Percentiles rank a stretch among this genome's conserved stretches.
Evolutionary conservation across 2,329 filamentous ascomycete species (phyloP).

Genomic region (Lecanoromycetidae sp.): DNA sequence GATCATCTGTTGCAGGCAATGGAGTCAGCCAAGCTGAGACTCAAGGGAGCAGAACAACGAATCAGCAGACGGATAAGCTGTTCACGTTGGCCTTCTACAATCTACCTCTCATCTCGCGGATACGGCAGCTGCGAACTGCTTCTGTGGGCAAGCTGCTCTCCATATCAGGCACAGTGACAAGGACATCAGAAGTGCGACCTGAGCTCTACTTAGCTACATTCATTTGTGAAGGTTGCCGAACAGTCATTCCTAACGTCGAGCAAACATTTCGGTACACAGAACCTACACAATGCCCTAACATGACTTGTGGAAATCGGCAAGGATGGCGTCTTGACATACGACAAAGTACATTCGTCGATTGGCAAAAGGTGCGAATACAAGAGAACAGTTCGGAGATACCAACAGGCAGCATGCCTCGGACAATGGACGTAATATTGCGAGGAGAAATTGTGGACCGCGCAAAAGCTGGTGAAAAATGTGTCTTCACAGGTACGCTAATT

Average conservation of each 20-base stretch:
- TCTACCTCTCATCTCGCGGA: constrained; percentile 70
- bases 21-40: constrained; percentile 48
- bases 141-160: constrained; percentile 90
- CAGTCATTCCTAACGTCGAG: constrained; percentile 78
- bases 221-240: constrained; percentile 75
- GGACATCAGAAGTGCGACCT: constrained; percentile 91
- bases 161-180: constrained; percentile 90
- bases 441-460: constrained; percentile 96
- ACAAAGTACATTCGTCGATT: constrained; percentile 95
- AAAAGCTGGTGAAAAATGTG: constrained; percentile 95
- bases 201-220: constrained; percentile 90
- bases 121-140: constrained; percentile 72
- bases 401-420: constrained; percentile 95
- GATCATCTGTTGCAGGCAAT: constrained; percentile 46
- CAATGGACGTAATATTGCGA: constrained; percentile 90
- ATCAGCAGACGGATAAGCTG: constrained; percentile 94
- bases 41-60: constrained; percentile 60
- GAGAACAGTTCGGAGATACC: constrained; percentile 98
- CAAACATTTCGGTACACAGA: constrained; percentile 97
- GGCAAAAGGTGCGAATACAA: constrained; percentile 97
- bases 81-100: constrained; percentile 93
- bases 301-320: constrained; percentile 71
- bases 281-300: constrained; percentile 86
- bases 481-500: constrained; percentile 92
- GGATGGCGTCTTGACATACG: constrained; percentile 97